Evolutionary conservation across 306 rosid genomes (phyloP).

Genomic region (Cicer cuneatum): DNA sequence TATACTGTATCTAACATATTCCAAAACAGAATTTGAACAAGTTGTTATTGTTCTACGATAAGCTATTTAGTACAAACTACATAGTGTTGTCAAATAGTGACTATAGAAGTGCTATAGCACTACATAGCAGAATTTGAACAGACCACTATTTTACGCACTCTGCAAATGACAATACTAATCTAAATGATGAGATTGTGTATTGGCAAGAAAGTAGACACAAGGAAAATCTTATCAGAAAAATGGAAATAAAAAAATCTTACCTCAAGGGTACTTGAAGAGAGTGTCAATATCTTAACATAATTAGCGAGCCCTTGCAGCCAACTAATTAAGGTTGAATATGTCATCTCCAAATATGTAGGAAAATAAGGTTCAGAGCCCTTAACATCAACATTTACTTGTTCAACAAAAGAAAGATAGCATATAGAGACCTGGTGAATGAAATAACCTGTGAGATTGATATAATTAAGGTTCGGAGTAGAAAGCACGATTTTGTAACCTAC

Average conservation of each 20-base stretch:
- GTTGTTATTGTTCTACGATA: too few relatives aligned
- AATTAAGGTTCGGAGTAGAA: constrained; percentile 43
- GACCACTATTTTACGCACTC: too few relatives aligned
- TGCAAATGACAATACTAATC: not conserved
- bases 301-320: constrained; percentile 31
- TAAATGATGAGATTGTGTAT: not conserved
- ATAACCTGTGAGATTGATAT: not conserved
- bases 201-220: too few relatives aligned
- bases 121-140: too few relatives aligned
- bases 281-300: constrained; percentile 41
- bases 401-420: constrained; percentile 31
- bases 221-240: too few relatives aligned
- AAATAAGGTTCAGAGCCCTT: not conserved
- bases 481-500: constrained; percentile 9
- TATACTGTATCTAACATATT: too few relatives aligned
- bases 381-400: constrained; percentile 37
- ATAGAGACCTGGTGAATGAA: constrained; percentile 26
- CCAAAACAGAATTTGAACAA: too few relatives aligned
- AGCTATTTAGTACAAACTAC: too few relatives aligned
- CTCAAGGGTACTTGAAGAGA: constrained; percentile 34
- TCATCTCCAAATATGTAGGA: not conserved
- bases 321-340: constrained; percentile 8
- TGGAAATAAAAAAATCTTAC: constrained; percentile 7
- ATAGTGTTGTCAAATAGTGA: too few relatives aligned
- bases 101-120: too few relatives aligned